Evolutionary conservation across 2,329 filamentous ascomycete genomes (phyloP).

Genomic region (Amauroascus niger): DNA sequence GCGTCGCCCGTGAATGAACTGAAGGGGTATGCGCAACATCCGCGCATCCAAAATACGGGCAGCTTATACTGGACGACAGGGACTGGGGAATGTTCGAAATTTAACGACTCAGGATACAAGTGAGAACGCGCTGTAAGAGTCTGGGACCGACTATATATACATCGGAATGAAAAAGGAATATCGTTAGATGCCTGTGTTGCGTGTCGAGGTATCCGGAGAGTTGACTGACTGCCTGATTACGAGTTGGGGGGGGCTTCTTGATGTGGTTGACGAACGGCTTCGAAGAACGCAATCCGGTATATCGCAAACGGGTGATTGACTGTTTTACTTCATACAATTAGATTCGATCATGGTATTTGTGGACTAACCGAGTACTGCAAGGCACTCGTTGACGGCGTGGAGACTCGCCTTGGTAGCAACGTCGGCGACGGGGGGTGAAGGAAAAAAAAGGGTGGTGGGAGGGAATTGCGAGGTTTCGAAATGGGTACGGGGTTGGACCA

Average conservation of each 20-base stretch:
- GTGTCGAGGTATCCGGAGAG: not conserved
- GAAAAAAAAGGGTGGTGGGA: no score
- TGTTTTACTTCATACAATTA: not conserved
- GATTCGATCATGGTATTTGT: not conserved
- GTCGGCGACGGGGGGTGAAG: not conserved
- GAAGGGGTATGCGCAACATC: slow-evolving; percentile 22
- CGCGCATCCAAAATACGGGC: slow-evolving; percentile 12
- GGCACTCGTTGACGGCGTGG: slow-evolving; percentile 1
- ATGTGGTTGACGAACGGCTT: not conserved
- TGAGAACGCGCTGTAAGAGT: not conserved
- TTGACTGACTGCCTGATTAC: not conserved
- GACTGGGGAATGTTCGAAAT: not conserved
- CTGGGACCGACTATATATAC: slow-evolving; percentile 1
- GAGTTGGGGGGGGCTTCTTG: not conserved
- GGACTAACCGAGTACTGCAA: not conserved
- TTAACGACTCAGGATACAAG: not conserved
- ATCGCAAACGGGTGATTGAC: not conserved
- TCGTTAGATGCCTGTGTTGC: not conserved
- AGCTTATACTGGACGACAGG: not conserved
- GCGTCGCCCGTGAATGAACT: slow-evolving; percentile 20
- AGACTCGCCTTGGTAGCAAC: not conserved
- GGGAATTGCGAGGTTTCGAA: not conserved
- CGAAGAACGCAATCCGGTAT: not conserved
- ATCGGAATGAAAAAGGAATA: slow-evolving; percentile 3
- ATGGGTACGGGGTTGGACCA: not conserved